These are phyloP conservation scores for Sordaria brevicollis DNA, from an alignment of 495 filamentous ascomycete genomes.

Conservation along the genomic window DNA sequence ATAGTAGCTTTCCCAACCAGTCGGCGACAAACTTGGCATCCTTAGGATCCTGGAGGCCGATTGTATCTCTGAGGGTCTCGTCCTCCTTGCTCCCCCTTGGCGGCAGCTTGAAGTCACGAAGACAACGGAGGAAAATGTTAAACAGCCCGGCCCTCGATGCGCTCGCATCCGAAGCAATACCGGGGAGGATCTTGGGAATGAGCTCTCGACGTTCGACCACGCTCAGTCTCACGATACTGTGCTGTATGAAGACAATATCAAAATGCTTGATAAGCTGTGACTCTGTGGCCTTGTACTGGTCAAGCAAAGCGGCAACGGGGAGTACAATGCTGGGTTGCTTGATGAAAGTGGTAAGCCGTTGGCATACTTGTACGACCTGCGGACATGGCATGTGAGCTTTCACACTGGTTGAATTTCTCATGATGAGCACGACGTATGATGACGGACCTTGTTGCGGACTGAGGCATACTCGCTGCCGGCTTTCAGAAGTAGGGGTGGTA, in stretches of 20 bases:
- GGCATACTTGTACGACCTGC: constrained; percentile 60
- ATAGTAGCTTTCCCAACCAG: constrained; percentile 72
- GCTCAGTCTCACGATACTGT: constrained; percentile 65
- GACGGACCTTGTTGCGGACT: constrained; percentile 72
- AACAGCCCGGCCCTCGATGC: constrained; percentile 65
- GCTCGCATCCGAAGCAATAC: constrained; percentile 59
- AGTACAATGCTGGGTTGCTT: constrained; percentile 53
- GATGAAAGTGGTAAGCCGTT: constrained; percentile 42
- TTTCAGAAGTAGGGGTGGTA: constrained; percentile 77
- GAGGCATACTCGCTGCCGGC: constrained; percentile 65
- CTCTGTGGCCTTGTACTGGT: constrained; percentile 74
- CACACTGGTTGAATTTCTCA: not conserved
- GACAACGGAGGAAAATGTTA: constrained; percentile 67
- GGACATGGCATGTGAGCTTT: not conserved
- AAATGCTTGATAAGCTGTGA: constrained; percentile 74
- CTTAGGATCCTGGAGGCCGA: constrained; percentile 50
- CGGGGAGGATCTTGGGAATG: constrained; percentile 59
- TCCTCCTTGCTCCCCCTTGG: constrained; percentile 71
- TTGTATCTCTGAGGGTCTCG: constrained; percentile 46
- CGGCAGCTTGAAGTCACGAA: constrained; percentile 63
- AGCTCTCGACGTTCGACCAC: constrained; percentile 42
- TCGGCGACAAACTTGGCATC: constrained; percentile 66
- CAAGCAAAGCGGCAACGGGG: constrained; percentile 71
- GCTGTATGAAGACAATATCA: constrained; percentile 81
- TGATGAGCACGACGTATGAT: not conserved